Percentiles rank a stretch among this genome's conserved stretches.
phyloP scores from a whole-genome alignment of 768 basidiomycete genomes.

The Tremella mesenterica region DNA sequence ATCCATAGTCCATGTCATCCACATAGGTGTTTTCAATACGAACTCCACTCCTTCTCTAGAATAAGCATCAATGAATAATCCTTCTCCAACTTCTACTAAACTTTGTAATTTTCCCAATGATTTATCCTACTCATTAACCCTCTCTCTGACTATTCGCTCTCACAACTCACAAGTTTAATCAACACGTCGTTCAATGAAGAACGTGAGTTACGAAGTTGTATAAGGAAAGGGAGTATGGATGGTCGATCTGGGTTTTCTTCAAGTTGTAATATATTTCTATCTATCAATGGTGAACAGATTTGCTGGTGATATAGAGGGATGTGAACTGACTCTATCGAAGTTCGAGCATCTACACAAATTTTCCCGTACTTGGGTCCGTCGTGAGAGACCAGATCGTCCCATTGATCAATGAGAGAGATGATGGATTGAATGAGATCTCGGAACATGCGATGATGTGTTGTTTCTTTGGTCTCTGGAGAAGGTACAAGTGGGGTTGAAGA shows the following conservation, averaged over 20 bases:
- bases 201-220: conserved; percentile 7
- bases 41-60: conserved; percentile 11
- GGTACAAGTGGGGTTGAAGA: neutral
- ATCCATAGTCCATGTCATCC: conserved; percentile 36
- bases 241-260: conserved; percentile 23
- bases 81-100: conserved; percentile 31
- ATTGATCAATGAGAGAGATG: conserved; percentile 41
- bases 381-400: conserved; percentile 71
- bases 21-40: conserved; percentile 25
- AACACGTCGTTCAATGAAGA: conserved; percentile 17
- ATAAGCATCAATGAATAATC: conserved; percentile 29
- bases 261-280: conserved; percentile 22
- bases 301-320: neutral
- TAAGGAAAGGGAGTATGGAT: conserved; percentile 12
- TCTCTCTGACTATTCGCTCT: neutral
- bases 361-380: conserved; percentile 72
- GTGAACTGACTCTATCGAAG: conserved; percentile 67
- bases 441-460: neutral
- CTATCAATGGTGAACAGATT: neutral
- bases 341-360: conserved; percentile 64
- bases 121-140: conserved; percentile 16
- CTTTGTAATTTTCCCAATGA: conserved; percentile 20
- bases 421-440: neutral
- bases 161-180: conserved; percentile 26
- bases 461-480: neutral